Base-by-base conservation (phyloP, 257 asterid genomes). In the Scutellaria baicalensis region DNA sequence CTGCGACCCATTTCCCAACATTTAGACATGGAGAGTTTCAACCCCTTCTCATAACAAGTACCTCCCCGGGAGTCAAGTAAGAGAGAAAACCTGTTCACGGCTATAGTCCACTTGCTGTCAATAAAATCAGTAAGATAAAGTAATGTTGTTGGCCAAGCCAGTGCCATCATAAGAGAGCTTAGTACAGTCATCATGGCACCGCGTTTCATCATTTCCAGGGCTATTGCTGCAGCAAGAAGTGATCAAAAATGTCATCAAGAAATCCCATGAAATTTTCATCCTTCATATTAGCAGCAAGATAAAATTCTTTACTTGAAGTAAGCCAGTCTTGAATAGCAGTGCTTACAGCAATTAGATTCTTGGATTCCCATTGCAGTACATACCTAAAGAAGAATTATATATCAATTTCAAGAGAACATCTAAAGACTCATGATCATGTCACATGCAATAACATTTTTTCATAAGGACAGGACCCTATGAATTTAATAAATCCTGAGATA, bases 151-250 rank as follows among this genome's bases (percentile, higher is more conserved):
- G 98, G 98, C 96, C 95, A 93, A 70, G 97, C 98, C 66, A 93
- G 82, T 44, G 98, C 98, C 10, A 88, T 64, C 74, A 90, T 78
- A 77, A 93, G 88, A 58, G 86, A 3, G 79, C 90, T 80, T 69
- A 93, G 84, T 56, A 93, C 95, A 52, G 98, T 93, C 92, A 90
- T 72, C 98, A 90, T 93, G 70, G 97, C 98, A 51, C 98, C 98
- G 67, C 75, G 96, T 70, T 75, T 90, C 97, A 93, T 90, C 84
- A 93, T 73, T 78, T 87, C 88, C 82, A 83, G 9, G 50, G 96
- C 95, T 71, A 93, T 57, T 51, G 80, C 97, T 93, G 84, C 82
- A 80, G 38, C 52, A 73, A 77, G 51, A 67, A 72, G 57, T 60
- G 75, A 60, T 23, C 64, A 66, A 70, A 55, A 59, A 68, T 67